Evolutionary conservation across 306 rosid genomes (phyloP).

Genomic region (Trifolium repens): DNA sequence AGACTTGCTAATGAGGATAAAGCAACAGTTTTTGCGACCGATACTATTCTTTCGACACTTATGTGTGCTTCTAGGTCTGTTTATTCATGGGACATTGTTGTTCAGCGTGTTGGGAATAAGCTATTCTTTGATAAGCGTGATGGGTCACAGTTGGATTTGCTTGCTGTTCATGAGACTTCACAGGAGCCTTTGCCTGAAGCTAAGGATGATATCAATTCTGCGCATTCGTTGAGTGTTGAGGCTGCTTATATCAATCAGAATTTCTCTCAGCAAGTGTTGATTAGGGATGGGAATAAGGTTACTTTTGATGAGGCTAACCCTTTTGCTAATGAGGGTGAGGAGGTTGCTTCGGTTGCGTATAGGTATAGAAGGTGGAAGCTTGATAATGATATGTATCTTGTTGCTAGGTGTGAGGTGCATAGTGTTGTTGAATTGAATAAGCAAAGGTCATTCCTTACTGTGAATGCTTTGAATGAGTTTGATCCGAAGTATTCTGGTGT

Average conservation of each 20-base stretch:
- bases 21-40: slow-evolving; percentile 83
- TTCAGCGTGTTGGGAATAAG: slow-evolving; percentile 91
- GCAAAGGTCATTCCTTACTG: slow-evolving; percentile 83
- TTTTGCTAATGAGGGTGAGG: slow-evolving; percentile 92
- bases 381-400: slow-evolving; percentile 77
- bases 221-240: slow-evolving; percentile 76
- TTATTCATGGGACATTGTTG: slow-evolving; percentile 90
- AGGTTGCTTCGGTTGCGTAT: slow-evolving; percentile 88
- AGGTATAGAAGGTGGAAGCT: slow-evolving; percentile 94
- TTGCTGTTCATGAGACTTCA: slow-evolving; percentile 89
- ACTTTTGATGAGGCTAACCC: slow-evolving; percentile 88
- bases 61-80: slow-evolving; percentile 96
- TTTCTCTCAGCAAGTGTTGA: slow-evolving; percentile 84
- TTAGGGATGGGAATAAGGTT: slow-evolving; percentile 80
- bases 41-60: slow-evolving; percentile 78
- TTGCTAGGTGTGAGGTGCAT: slow-evolving; percentile 90
- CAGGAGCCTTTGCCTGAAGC: slow-evolving; percentile 95
- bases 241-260: slow-evolving; percentile 92
- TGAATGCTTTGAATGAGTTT: slow-evolving; percentile 90
- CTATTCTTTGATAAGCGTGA: slow-evolving; percentile 88
- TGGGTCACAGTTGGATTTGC: slow-evolving; percentile 90
- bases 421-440: slow-evolving; percentile 88
- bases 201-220: slow-evolving; percentile 92
- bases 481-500: slow-evolving; percentile 91
- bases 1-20: slow-evolving; percentile 86